phyloP scores from a whole-genome alignment of 768 basidiomycete genomes.

The Cystobasidium ongulense region DNA sequence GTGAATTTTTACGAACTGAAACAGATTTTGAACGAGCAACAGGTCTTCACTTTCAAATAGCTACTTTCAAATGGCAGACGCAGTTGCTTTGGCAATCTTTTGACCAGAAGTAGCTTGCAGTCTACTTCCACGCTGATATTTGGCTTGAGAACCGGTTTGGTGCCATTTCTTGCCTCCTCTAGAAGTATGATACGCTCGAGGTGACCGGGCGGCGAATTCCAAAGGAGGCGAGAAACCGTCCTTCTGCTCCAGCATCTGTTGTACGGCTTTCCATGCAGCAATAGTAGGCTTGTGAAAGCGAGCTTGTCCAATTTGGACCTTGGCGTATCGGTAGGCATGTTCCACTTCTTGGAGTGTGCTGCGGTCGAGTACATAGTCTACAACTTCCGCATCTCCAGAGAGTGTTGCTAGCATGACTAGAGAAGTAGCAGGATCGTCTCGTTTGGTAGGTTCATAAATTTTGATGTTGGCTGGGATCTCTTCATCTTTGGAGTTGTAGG shows the following conservation, averaged over 20 bases:
- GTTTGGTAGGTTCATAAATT: slow-evolving; percentile 3
- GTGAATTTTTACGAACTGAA: no score
- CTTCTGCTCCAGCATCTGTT: slow-evolving; percentile 7
- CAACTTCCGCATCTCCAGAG: slow-evolving; percentile 5
- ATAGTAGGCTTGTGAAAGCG: not conserved
- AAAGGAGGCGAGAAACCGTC: not conserved
- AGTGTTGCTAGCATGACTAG: slow-evolving; percentile 7
- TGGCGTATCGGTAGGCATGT: not conserved
- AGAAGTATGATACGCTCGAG: not conserved
- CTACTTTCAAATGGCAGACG: no score
- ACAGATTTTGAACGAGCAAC: no score
- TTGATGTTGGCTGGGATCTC: not conserved
- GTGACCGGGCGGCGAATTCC: not conserved
- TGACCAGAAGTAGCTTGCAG: no score
- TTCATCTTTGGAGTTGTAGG: slow-evolving; percentile 46
- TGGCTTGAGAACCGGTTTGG: not conserved
- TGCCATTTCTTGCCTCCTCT: not conserved
- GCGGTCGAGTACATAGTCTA: slow-evolving; percentile 6
- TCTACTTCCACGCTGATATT: not conserved
- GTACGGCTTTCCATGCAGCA: not conserved
- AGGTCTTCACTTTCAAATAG: no score
- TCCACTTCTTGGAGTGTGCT: not conserved
- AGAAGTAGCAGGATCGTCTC: not conserved
- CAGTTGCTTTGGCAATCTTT: no score
- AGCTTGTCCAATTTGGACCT: not conserved